Evolutionary conservation across 176 grass and related monocot species (phyloP).

Genomic region (Avena eriantha): DNA sequence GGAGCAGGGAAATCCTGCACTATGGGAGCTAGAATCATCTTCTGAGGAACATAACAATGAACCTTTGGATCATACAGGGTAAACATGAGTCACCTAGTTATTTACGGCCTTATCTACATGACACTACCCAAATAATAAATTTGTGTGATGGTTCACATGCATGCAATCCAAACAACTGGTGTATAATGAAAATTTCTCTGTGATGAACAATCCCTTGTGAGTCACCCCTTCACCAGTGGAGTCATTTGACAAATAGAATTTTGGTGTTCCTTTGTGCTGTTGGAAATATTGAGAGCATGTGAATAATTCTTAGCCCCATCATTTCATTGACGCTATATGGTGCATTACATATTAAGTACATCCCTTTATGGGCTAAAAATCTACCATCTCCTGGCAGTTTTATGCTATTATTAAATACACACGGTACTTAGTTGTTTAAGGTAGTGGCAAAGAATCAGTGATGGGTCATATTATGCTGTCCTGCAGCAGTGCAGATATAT

Average conservation of each 20-base stretch:
- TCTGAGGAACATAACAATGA: conserved; percentile 47
- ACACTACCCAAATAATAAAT: neutral
- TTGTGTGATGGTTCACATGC: neutral
- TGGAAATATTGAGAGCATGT: neutral
- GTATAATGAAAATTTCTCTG: neutral
- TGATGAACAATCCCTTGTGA: neutral
- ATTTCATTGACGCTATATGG: neutral
- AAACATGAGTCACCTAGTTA: conserved; percentile 14
- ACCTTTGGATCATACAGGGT: conserved; percentile 54
- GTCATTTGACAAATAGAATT: neutral
- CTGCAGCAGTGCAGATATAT: neutral
- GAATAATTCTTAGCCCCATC: neutral
- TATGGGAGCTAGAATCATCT: conserved; percentile 90
- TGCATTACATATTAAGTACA: conserved; percentile 10
- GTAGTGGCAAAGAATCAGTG: neutral
- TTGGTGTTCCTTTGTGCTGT: neutral
- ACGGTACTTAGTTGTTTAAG: neutral
- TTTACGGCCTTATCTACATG: neutral
- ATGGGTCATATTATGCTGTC: neutral
- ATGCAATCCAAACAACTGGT: conserved; percentile 9
- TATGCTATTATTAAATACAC: neutral
- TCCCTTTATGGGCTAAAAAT: neutral
- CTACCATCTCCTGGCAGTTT: neutral
- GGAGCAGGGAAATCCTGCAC: conserved; percentile 66
- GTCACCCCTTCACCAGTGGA: neutral